Base-by-base conservation (phyloP, 345 rosid genomes). In the Salix purpurea region DNA sequence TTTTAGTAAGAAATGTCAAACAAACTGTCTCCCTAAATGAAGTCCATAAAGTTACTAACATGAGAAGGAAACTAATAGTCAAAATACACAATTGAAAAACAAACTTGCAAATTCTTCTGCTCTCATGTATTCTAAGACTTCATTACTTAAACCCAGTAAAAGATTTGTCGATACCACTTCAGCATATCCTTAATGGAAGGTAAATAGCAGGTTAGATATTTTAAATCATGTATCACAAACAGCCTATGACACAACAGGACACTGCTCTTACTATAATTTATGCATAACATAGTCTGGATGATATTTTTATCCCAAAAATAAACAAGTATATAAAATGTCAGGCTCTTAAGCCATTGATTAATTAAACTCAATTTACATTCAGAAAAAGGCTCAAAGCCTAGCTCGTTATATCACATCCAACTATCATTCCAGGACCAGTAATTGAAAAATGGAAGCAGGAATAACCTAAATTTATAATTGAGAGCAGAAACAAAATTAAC, bases 271-370 rank as follows among this genome's bases (percentile, higher is more conserved):
- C 70, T 28, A 44, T 8, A 1, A 24, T 28, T 61, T 64, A 73
- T 39, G 39, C 16, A 30, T 65, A 42, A 14, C 7, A 9, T 10
- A 23, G 54, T 40, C 76, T 73, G 8, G 3, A 16, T 62, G 42
- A 74, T 28, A 58, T 64, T 64, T 73, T 39, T 37, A 74, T 74
- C 42, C 18, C 44, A 19, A 73, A 74, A 21, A 28, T 24, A 30
- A 24, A 6, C 40, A 8, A 46, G 10, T 26, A 19, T 12, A 73
- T 16, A 24, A 60, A 23, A 61, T 24, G n/a, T 40, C 7, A 32
- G 28, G 30, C 21, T 2, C 23, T 74, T 16, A 44, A 46, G 7
- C 18, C 48, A 39, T 18, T 28, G 37, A 64, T 37, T 28, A 30
- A 16, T 26, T 36, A 34, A 9, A 9, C 28, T 14, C 23, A 23